phyloP scores from a whole-genome alignment of 1,284 basidiomycete species.

The Hemileia vastatrix region DNA sequence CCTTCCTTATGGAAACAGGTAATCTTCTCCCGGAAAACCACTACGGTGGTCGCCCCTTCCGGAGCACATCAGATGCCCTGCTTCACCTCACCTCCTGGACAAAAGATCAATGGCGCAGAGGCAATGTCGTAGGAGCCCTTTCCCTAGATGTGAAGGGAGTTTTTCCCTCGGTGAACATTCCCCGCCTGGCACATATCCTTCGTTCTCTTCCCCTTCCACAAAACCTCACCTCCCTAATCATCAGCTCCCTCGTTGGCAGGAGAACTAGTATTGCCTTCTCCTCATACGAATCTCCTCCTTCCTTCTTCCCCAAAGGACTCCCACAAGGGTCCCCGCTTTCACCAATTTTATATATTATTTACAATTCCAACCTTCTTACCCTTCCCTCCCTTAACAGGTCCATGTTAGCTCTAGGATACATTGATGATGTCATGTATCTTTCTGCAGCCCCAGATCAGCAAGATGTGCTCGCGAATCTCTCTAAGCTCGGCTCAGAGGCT shows the following conservation, averaged over 20 bases:
- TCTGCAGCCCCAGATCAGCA: background rate
- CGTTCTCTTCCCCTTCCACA: background rate
- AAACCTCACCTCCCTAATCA: background rate
- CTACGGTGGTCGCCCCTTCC: background rate
- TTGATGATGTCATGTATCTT: slow-evolving; percentile 1
- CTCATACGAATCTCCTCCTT: background rate
- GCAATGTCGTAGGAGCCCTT: background rate
- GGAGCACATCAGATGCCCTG: background rate
- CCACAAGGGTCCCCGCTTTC: slow-evolving; percentile 12
- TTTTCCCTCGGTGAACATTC: background rate
- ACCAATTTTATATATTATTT: slow-evolving; percentile 9
- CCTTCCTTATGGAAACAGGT: slow-evolving; percentile 1
- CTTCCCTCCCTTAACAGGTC: background rate
- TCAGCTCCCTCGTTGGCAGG: background rate
- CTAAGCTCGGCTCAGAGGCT: background rate
- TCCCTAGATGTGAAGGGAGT: slow-evolving; percentile 16
- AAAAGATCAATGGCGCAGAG: slow-evolving; percentile 8
- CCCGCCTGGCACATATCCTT: background rate
- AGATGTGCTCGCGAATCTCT: background rate
- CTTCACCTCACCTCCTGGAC: slow-evolving; percentile 4
- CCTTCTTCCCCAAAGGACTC: background rate
- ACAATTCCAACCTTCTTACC: background rate
- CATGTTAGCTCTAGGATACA: slow-evolving; percentile 4
- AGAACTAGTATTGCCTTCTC: background rate
- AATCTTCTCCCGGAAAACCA: background rate